Conservation (phyloP, 1,284 basidiomycete species). For the Peniophora sp. region DNA sequence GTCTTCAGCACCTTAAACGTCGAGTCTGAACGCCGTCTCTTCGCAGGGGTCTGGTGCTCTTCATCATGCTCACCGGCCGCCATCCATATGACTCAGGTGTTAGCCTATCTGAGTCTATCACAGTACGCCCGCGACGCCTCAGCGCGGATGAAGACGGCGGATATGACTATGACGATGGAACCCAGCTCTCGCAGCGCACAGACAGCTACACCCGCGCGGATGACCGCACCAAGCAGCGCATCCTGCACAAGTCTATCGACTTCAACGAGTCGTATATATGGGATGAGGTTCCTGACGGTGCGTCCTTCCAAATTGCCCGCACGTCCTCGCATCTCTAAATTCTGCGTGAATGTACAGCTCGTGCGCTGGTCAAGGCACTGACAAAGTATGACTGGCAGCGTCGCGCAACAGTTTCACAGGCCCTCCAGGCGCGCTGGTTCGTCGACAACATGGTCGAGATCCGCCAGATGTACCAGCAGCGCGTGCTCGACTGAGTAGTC, state of each 20-base stretch:
- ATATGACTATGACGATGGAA: constrained; percentile 18
- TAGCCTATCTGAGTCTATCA: constrained; percentile 1
- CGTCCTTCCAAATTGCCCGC: constrained; percentile 15
- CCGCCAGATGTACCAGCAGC: constrained; percentile 46
- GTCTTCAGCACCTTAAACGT: neutral
- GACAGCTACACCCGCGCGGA: constrained; percentile 25
- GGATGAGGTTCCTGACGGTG: constrained; percentile 52
- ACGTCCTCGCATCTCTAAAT: neutral
- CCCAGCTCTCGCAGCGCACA: constrained; percentile 40
- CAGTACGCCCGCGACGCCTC: constrained; percentile 7
- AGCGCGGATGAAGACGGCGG: constrained; percentile 7
- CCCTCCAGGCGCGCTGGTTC: constrained; percentile 60
- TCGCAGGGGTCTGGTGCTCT: constrained; percentile 38
- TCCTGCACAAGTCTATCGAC: constrained; percentile 52
- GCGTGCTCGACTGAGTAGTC: constrained; percentile 25
- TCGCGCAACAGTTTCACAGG: constrained; percentile 54
- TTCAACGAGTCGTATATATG: constrained; percentile 44
- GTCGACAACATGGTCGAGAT: constrained; percentile 49
- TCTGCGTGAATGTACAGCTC: constrained; percentile 31
- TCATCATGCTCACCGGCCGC: constrained; percentile 57
- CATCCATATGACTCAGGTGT: constrained; percentile 6
- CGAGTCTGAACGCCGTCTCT: neutral
- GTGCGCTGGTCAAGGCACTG: constrained; percentile 44
- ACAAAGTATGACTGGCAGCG: constrained; percentile 46
- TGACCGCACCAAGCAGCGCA: constrained; percentile 46